A percentile compares a stretch with the other conserved stretches of the same genome.
phyloP scores from a whole-genome alignment of 805 yeast genomes.

The Sugiyamaella mastotermitis region DNA sequence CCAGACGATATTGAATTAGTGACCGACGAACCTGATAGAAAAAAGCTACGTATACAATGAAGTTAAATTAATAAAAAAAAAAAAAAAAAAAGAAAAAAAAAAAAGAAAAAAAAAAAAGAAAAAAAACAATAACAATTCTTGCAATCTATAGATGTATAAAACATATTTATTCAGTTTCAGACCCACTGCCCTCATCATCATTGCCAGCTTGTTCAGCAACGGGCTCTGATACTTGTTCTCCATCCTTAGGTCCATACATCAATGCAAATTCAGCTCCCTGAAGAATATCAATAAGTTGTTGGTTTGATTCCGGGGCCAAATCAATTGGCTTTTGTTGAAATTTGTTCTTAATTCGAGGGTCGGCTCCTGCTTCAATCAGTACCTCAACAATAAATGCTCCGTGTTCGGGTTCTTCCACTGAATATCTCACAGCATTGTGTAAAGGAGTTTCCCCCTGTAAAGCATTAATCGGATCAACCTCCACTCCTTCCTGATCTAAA shows the following conservation, averaged over 20 bases:
- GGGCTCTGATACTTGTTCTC: constrained; percentile 1
- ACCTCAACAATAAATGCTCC: constrained; percentile 74
- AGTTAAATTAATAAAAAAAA: too few species aligned
- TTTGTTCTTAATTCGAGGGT: constrained; percentile 54
- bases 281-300: constrained; percentile 53
- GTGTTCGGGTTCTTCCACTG: constrained; percentile 76
- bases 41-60: too few species aligned
- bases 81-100: too few species aligned
- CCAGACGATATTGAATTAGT: too few species aligned
- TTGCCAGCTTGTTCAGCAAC: constrained; percentile 20
- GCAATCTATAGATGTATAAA: too few species aligned
- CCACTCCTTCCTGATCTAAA: constrained; percentile 84
- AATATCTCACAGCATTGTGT: constrained; percentile 75
- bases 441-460: constrained; percentile 81
- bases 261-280: constrained; percentile 79
- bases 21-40: too few species aligned
- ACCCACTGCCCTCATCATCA: constrained; percentile 18
- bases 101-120: too few species aligned
- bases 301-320: constrained; percentile 50
- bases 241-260: constrained; percentile 23
- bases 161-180: constrained; percentile 3
- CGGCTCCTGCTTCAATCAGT: constrained; percentile 87
- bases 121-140: too few species aligned
- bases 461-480: constrained; percentile 73
- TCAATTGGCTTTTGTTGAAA: constrained; percentile 72